phyloP scores from a whole-genome alignment of 2,329 filamentous ascomycete species.

The Scedosporium dehoogii region DNA sequence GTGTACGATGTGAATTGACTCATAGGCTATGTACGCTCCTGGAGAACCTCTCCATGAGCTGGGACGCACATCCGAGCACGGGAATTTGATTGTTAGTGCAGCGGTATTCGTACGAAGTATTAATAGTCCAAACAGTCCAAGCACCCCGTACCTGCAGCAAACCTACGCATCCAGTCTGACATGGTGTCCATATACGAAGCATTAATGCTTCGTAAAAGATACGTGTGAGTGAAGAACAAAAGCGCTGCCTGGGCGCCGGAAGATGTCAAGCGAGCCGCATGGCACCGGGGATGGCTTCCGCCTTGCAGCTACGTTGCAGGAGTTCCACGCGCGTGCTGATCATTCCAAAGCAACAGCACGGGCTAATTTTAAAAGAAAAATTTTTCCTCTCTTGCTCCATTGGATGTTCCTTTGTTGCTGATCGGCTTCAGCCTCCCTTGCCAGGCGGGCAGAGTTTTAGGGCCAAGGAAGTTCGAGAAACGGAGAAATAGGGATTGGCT shows the following conservation, averaged over 20 bases:
- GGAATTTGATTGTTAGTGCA: too few species aligned
- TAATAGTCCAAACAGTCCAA: too few species aligned
- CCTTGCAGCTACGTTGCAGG: conserved; percentile 10
- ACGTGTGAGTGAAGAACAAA: background rate
- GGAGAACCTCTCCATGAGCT: background rate
- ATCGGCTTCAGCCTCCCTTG: background rate
- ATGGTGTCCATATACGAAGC: too few species aligned
- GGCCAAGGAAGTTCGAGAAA: background rate
- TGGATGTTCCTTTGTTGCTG: background rate
- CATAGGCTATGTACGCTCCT: background rate
- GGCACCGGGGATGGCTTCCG: conserved; percentile 24
- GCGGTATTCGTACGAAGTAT: too few species aligned
- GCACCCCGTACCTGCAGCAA: too few species aligned
- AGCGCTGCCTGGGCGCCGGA: conserved; percentile 5
- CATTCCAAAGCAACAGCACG: conserved; percentile 6
- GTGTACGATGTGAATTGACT: conserved; percentile 6
- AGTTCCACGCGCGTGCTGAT: conserved; percentile 11
- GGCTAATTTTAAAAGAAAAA: conserved; percentile 20
- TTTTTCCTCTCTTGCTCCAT: conserved; percentile 1
- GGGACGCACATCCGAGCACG: too few species aligned
- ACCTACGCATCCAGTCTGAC: too few species aligned
- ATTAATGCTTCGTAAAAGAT: background rate
- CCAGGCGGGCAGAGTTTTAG: conserved; percentile 6
- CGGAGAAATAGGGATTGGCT: background rate
- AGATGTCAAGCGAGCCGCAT: conserved; percentile 14